Conservation (phyloP, 495 filamentous ascomycete species). For the Hyphodiscus hymeniophilus region DNA sequence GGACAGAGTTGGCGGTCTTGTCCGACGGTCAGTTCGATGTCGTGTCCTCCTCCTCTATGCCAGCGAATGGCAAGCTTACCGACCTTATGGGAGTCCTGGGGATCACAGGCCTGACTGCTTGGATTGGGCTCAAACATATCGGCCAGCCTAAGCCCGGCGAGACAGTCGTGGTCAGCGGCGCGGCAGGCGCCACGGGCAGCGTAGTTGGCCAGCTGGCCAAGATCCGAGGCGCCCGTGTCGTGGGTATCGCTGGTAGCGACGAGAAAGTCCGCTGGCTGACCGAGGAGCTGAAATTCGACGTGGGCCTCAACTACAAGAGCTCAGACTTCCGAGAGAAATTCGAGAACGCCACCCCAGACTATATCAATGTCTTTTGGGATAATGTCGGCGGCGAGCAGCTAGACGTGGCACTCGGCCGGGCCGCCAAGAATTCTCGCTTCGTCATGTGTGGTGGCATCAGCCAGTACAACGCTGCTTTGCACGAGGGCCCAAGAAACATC, state of each 20-base stretch:
- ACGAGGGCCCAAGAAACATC: background rate
- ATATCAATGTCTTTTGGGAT: slow-evolving; percentile 60
- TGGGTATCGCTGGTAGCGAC: slow-evolving; percentile 56
- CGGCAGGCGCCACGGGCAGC: slow-evolving; percentile 63
- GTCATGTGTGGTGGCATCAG: slow-evolving; percentile 49
- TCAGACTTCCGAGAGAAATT: slow-evolving; percentile 48
- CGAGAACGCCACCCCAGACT: slow-evolving; percentile 49
- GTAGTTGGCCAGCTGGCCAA: slow-evolving; percentile 63
- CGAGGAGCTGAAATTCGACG: slow-evolving; percentile 54
- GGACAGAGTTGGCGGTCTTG: slow-evolving; percentile 52
- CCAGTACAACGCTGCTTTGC: background rate
- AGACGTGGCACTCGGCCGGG: slow-evolving; percentile 47
- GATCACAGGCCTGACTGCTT: slow-evolving; percentile 49
- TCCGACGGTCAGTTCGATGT: slow-evolving; percentile 28
- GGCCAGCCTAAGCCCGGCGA: slow-evolving; percentile 48
- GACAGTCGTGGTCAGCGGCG: slow-evolving; percentile 58
- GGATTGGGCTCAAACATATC: slow-evolving; percentile 55
- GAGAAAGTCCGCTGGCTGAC: slow-evolving; percentile 57
- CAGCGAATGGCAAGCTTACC: slow-evolving; percentile 36
- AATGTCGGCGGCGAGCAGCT: slow-evolving; percentile 62
- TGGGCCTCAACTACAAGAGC: slow-evolving; percentile 61
- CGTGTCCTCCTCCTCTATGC: too few species aligned
- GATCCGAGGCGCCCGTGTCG: slow-evolving; percentile 46
- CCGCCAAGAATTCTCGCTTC: slow-evolving; percentile 48
- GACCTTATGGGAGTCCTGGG: slow-evolving; percentile 51